Evolutionary conservation across 768 basidiomycete genomes (phyloP).

Genomic region (Leucosporidium scottii): DNA sequence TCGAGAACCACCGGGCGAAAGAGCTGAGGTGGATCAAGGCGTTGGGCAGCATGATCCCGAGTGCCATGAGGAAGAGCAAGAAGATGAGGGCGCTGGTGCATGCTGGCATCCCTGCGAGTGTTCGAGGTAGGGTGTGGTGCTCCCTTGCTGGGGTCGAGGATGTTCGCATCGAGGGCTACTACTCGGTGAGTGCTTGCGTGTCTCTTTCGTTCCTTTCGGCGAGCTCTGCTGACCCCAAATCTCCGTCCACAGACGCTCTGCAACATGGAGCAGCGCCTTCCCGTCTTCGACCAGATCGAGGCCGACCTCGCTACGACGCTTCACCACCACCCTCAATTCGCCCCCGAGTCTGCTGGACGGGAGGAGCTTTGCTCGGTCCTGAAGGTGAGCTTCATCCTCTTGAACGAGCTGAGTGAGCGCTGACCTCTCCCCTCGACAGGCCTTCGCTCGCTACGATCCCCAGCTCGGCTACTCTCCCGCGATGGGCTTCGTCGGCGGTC

Average conservation of each 20-base stretch:
- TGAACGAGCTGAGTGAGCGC: fast-evolving
- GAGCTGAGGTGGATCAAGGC: conserved; percentile 60
- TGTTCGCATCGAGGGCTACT: not conserved
- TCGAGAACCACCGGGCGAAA: conserved; percentile 63
- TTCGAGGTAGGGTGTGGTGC: conserved; percentile 72
- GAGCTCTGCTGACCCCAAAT: no score
- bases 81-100: conserved; percentile 66
- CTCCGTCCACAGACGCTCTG: conserved; percentile 1
- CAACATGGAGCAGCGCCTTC: not conserved
- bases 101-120: conserved; percentile 72
- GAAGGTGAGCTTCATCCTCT: conserved; percentile 3
- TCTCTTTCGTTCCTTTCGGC: not conserved
- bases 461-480: conserved; percentile 18
- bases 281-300: not conserved
- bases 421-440: not conserved
- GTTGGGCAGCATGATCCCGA: conserved; percentile 40
- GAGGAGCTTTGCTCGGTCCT: conserved; percentile 16
- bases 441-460: conserved; percentile 5
- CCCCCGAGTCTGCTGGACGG: not conserved
- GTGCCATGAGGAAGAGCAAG: conserved; percentile 67
- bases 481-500: conserved; percentile 8
- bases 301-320: conserved; percentile 10
- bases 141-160: conserved; percentile 6
- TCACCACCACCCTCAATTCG: conserved; percentile 20
- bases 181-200: conserved; percentile 2